Evolutionary conservation across 2,329 filamentous ascomycete species (phyloP).

Genomic region (Cladosporium halotolerans): DNA sequence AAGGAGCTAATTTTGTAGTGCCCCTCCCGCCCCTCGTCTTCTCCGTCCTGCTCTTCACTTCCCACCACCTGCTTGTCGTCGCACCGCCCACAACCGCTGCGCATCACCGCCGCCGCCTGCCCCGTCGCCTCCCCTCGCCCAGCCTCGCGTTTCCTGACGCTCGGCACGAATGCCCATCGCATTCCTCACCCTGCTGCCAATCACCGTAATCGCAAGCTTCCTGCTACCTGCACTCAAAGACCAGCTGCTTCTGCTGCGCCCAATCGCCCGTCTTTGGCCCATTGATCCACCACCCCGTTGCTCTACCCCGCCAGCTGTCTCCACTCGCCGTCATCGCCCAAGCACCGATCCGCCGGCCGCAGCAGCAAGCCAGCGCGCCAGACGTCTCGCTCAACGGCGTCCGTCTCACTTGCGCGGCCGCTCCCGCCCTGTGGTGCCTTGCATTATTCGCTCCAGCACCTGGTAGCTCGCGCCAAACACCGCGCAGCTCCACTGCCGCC

Average conservation of each 20-base stretch:
- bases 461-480: neutral
- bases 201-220: neutral
- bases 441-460: slow-evolving; percentile 11
- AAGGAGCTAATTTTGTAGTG: neutral
- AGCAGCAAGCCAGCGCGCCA: neutral
- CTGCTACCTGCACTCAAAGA: neutral
- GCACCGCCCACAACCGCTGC: neutral
- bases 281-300: neutral
- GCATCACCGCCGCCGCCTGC: neutral
- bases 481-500: slow-evolving; percentile 6
- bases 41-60: neutral
- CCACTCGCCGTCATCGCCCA: slow-evolving; percentile 8
- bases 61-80: neutral
- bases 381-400: neutral
- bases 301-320: slow-evolving; percentile 10
- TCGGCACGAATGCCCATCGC: neutral
- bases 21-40: neutral
- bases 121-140: neutral
- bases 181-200: slow-evolving; percentile 1
- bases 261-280: neutral
- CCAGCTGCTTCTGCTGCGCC: neutral
- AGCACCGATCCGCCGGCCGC: slow-evolving; percentile 3
- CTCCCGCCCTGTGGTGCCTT: slow-evolving; percentile 9
- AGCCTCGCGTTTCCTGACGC: neutral
- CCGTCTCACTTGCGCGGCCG: slow-evolving; percentile 3